A percentile compares a stretch with the other conserved stretches of the same genome.
Conservation (phyloP, 257 asterid genomes). For the Capsicum baccatum region DNA sequence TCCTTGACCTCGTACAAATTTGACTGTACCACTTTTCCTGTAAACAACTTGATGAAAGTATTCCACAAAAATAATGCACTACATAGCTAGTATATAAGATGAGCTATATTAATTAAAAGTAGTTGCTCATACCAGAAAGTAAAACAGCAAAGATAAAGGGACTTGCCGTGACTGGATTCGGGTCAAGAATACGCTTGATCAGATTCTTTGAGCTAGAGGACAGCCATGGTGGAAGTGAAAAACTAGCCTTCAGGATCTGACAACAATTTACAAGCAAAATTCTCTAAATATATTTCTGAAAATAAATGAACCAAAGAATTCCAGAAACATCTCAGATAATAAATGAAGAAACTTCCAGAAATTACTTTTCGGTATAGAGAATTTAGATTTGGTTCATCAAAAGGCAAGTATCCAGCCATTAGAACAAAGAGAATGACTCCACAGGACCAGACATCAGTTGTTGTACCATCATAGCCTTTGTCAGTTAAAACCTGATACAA, state of each 20-base stretch:
- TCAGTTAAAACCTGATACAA: constrained; percentile 62
- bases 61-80: neutral
- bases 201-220: constrained; percentile 65
- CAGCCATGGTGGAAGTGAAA: constrained; percentile 75
- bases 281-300: constrained; percentile 27
- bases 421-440: constrained; percentile 88
- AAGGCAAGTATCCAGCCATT: constrained; percentile 82
- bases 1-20: no score
- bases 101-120: no score
- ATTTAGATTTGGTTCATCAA: constrained; percentile 66
- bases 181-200: constrained; percentile 70
- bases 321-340: neutral
- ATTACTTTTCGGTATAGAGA: constrained; percentile 67
- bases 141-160: constrained; percentile 29
- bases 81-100: neutral
- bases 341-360: constrained; percentile 14
- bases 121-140: neutral
- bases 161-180: constrained; percentile 74
- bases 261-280: constrained; percentile 25
- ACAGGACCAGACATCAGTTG: constrained; percentile 88
- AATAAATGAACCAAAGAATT: constrained; percentile 13
- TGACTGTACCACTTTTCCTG: no score
- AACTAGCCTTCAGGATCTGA: constrained; percentile 68
- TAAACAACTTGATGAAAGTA: neutral
- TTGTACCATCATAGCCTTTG: constrained; percentile 79